Evolutionary conservation across 179 eudicot species (phyloP).

Genomic region (Actinidia polygama): DNA sequence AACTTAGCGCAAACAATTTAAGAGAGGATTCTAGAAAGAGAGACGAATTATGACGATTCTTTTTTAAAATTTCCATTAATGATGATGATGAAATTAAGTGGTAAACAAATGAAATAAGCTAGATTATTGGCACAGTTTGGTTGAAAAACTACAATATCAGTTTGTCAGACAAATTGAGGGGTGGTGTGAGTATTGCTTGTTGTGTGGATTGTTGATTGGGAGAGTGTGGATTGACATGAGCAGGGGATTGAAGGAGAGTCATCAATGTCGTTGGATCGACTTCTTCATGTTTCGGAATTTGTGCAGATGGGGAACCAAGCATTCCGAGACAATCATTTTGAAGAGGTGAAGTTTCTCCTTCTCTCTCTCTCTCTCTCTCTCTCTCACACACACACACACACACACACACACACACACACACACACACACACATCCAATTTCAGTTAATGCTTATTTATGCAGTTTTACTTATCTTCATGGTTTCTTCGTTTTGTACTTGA

Average conservation of each 20-base stretch:
- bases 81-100: no score
- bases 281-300: constrained; percentile 62
- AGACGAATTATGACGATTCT: no score
- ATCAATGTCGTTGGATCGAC: constrained; percentile 59
- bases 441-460: background rate
- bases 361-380: background rate
- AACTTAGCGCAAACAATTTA: background rate
- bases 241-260: constrained; percentile 60
- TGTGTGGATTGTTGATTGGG: background rate
- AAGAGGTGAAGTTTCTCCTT: constrained; percentile 54
- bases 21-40: no score
- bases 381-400: no score
- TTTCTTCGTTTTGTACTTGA: background rate
- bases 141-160: background rate
- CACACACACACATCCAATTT: background rate
- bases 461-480: background rate
- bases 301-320: constrained; percentile 79
- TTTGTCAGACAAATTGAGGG: background rate
- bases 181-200: background rate
- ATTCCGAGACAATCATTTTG: constrained; percentile 59
- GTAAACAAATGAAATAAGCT: no score
- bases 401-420: background rate
- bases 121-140: background rate
- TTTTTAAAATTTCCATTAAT: no score
- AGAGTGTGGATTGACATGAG: constrained; percentile 34